phyloP scores from a whole-genome alignment of 1,284 basidiomycete genomes.

The Tetrapyrgos nigripes region DNA sequence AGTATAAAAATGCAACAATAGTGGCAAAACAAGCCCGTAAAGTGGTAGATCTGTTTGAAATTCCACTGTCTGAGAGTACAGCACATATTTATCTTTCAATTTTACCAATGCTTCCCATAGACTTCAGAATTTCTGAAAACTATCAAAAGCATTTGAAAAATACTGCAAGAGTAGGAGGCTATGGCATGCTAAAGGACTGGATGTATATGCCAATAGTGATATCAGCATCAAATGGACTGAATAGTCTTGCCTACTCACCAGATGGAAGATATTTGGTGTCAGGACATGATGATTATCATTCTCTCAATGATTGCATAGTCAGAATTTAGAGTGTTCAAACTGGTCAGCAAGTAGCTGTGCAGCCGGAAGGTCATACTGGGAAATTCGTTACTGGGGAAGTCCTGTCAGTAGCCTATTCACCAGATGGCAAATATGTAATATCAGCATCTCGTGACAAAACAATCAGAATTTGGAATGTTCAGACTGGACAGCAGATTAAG shows the following conservation, averaged over 20 bases:
- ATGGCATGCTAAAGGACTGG: no score
- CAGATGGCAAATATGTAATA: not conserved
- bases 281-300: no score
- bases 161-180: no score
- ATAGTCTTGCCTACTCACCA: not conserved
- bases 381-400: no score
- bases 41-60: not conserved
- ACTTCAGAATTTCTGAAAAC: no score
- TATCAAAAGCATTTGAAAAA: no score
- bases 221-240: no score
- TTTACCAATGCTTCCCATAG: no score
- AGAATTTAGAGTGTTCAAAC: slow-evolving; percentile 7
- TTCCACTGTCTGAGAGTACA: not conserved
- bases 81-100: not conserved
- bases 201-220: no score
- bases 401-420: not conserved
- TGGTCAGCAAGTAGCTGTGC: not conserved
- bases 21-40: not conserved
- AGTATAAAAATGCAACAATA: no score
- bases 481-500: not conserved
- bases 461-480: not conserved
- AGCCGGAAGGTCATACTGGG: not conserved
- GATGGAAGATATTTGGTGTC: not conserved
- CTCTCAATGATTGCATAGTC: slow-evolving; percentile 4
- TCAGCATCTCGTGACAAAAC: not conserved